Percentiles rank a stretch among this genome's conserved stretches.
phyloP scores from a whole-genome alignment of 169 alveolate genomes.

The Babesia bovis region DNA sequence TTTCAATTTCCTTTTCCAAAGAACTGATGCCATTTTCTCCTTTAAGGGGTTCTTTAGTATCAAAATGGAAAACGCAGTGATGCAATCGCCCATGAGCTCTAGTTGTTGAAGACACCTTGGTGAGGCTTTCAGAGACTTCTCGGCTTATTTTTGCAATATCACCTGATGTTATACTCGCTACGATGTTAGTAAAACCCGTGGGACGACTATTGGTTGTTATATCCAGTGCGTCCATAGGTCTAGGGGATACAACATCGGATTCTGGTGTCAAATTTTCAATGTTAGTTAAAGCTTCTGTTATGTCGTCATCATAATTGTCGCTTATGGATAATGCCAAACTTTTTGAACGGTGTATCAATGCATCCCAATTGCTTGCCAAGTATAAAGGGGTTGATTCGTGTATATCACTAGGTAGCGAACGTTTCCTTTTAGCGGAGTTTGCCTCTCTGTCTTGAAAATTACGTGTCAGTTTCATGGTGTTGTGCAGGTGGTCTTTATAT shows the following conservation, averaged over 20 bases:
- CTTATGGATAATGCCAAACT: background rate
- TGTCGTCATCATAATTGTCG: background rate
- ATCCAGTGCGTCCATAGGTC: background rate
- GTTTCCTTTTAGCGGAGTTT: slow-evolving; percentile 1
- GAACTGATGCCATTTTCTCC: slow-evolving; percentile 5
- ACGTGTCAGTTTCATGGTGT: background rate
- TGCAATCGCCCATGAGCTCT: slow-evolving; percentile 55
- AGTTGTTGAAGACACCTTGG: slow-evolving; percentile 26
- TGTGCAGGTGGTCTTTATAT: slow-evolving; percentile 13
- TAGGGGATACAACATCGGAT: background rate
- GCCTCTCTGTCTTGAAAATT: too few species aligned
- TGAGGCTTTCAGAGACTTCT: background rate
- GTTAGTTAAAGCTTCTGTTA: background rate
- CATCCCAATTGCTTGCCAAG: slow-evolving; percentile 16
- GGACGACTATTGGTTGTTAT: background rate
- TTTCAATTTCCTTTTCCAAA: slow-evolving; percentile 11
- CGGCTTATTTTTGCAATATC: background rate
- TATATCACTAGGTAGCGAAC: background rate
- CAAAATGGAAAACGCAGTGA: slow-evolving; percentile 53
- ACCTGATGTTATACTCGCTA: background rate
- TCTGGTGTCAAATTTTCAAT: background rate
- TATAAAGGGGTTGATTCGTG: background rate
- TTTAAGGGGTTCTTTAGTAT: slow-evolving; percentile 25
- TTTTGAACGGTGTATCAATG: background rate
- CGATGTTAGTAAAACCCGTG: background rate